Evolutionary conservation across 2,329 filamentous ascomycete species (phyloP).

Genomic region (Ascochyta clinopodiicola): DNA sequence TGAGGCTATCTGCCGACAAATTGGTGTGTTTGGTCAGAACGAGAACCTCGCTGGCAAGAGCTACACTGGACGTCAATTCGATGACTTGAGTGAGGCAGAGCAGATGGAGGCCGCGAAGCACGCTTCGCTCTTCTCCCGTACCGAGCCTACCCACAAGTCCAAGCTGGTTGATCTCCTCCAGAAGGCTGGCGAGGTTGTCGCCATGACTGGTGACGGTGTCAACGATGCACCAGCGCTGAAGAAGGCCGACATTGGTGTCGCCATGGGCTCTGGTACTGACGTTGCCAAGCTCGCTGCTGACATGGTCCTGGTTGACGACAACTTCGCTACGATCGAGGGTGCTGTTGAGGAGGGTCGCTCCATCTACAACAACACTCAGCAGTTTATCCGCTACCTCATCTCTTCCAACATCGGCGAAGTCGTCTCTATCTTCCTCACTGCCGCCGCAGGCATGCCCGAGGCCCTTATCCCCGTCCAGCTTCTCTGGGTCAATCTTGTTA

Average conservation of each 20-base stretch:
- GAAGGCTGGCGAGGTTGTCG: constrained; percentile 89
- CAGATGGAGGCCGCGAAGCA: constrained; percentile 83
- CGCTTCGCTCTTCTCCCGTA: constrained; percentile 92
- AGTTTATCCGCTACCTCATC: constrained; percentile 99
- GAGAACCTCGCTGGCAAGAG: constrained; percentile 92
- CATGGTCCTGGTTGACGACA: constrained; percentile 98
- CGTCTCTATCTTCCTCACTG: constrained; percentile 97
- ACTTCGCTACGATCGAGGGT: constrained; percentile 96
- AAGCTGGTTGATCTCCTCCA: constrained; percentile 96
- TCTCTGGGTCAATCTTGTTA: constrained; percentile 98
- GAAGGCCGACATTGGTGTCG: constrained; percentile 98
- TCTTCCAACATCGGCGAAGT: constrained; percentile 99
- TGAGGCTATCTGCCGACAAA: constrained; percentile 96
- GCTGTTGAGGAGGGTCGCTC: constrained; percentile 96
- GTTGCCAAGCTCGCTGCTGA: constrained; percentile 96
- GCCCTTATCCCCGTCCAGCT: constrained; percentile 96
- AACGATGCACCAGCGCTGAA: constrained; percentile 98
- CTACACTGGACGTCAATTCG: constrained; percentile 94
- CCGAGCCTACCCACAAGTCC: constrained; percentile 96
- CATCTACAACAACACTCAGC: constrained; percentile 99
- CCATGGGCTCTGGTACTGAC: constrained; percentile 97
- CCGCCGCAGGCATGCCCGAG: constrained; percentile 95
- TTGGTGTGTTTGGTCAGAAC: constrained; percentile 83
- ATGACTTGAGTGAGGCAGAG: constrained; percentile 77
- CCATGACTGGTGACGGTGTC: constrained; percentile 98